Evolutionary conservation across 352 stramenopile genomes (phyloP), one percentile per base, ranked within the genome.

Genomic region (Phytophthora quininea): DNA sequence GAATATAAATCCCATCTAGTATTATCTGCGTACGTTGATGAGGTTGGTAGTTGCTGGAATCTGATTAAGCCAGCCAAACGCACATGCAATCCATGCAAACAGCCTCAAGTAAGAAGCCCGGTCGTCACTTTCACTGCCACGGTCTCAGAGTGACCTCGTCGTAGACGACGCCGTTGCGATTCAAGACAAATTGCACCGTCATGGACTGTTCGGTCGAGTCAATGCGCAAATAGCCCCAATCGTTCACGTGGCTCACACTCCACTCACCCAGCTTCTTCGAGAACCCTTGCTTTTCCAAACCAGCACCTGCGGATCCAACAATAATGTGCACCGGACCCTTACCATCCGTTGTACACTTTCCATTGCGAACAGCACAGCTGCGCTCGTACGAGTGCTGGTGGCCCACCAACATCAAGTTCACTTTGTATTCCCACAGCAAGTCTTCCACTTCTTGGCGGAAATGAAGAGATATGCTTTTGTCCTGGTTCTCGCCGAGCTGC

Each of bases 321-420:
- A 97, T 72, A 32, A 96, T 90, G 69, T 97, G 91, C 46, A 97
- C 89, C 0, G 89, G 82, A n/a, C 80, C 86, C 27, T 87, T 75
- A 31, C 78, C 80, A 54, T 97, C 73, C 9, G 68, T 59, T 1
- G 78, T 85, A 68, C 91, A 97, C 58, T 91, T 87, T 12, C 86
- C 87, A 5, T 79, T 73, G 32, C 71, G 73, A 27, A 97, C 84
- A 11, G 89, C 84, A 62, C 95, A 98, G 54, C 83, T 97, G 47
- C 92, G 83, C 45, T 98, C 82, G 64, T 98, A 98, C 10, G 82
- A 91, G 76, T 98, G 95, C 69, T 97, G 92, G 69, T 98, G 94
- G 11, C 93, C 95, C 30, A 91, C 82, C 19, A 98, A 62, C 64
- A 97, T 88, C 27, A 98, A 29, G 65, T 98, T 97, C 35, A 98